Evolutionary conservation across 768 basidiomycete species (phyloP).

Genomic region (Termitomyces sp.): DNA sequence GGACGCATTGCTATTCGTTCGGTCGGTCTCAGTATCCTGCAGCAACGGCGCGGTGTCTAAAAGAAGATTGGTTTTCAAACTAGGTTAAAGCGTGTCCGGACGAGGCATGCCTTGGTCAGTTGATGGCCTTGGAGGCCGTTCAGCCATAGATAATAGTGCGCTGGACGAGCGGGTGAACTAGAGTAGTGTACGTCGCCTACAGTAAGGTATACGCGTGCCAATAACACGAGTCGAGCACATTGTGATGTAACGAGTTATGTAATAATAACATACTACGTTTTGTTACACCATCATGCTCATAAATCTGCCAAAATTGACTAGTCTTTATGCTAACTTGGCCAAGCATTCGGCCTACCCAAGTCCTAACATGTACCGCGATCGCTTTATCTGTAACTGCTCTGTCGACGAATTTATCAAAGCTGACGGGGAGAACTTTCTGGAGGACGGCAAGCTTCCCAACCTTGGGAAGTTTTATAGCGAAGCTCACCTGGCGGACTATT

Average conservation of each 20-base stretch:
- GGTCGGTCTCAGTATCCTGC: constrained; percentile 39
- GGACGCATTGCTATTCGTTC: constrained; percentile 14
- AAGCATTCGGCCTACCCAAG: background rate
- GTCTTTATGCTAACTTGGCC: too few species aligned
- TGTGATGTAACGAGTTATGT: background rate
- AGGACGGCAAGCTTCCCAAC: background rate
- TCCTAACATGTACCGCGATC: background rate
- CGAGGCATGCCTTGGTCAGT: constrained; percentile 46
- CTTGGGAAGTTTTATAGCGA: background rate
- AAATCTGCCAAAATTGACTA: background rate
- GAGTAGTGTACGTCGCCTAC: background rate
- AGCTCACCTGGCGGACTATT: background rate
- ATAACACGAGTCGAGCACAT: background rate
- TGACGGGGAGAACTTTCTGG: background rate
- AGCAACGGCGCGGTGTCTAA: constrained; percentile 65
- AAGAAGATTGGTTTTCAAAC: background rate
- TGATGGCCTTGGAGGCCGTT: constrained; percentile 45
- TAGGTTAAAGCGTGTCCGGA: constrained; percentile 3
- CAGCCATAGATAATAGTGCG: constrained; percentile 37
- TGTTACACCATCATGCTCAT: background rate
- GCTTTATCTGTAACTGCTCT: background rate
- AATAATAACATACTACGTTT: background rate
- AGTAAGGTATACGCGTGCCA: background rate
- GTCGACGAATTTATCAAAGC: background rate
- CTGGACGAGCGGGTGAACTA: background rate